phyloP scores from a whole-genome alignment of 2,329 filamentous ascomycete species.

The Curvularia lunata region DNA sequence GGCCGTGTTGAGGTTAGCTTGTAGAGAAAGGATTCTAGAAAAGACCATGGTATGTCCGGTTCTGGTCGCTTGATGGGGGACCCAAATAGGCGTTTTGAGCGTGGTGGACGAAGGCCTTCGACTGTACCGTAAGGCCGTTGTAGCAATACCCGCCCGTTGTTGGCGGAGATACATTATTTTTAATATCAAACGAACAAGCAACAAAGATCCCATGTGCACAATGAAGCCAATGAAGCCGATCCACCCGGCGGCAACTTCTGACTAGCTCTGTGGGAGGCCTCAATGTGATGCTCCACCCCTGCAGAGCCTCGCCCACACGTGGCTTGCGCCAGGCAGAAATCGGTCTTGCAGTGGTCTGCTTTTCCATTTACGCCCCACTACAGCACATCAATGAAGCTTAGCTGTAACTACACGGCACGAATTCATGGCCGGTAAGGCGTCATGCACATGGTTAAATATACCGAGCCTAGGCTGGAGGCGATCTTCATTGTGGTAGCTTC shows the following conservation, averaged over 20 bases:
- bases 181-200: slow-evolving; percentile 37
- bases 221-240: not conserved
- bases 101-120: slow-evolving; percentile 38
- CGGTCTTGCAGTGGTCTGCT: not conserved
- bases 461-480: slow-evolving; percentile 5
- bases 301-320: not conserved
- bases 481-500: not conserved
- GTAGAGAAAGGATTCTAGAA: slow-evolving; percentile 39
- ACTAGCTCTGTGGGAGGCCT: slow-evolving; percentile 3
- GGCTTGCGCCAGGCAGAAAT: not conserved
- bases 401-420: not conserved
- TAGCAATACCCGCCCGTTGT: slow-evolving; percentile 43
- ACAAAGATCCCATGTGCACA: slow-evolving; percentile 7
- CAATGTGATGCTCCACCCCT: not conserved
- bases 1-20: slow-evolving; percentile 52
- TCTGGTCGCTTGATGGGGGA: slow-evolving; percentile 33
- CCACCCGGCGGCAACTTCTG: slow-evolving; percentile 3
- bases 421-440: not conserved
- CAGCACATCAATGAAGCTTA: not conserved
- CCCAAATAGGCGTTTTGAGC: slow-evolving; percentile 40
- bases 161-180: slow-evolving; percentile 42
- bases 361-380: not conserved
- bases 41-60: slow-evolving; percentile 36
- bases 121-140: slow-evolving; percentile 31
- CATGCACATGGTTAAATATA: not conserved